These are phyloP conservation scores for Penicillium sp. DNA, from an alignment of 2,329 filamentous ascomycete species.

Conservation along the genomic window DNA sequence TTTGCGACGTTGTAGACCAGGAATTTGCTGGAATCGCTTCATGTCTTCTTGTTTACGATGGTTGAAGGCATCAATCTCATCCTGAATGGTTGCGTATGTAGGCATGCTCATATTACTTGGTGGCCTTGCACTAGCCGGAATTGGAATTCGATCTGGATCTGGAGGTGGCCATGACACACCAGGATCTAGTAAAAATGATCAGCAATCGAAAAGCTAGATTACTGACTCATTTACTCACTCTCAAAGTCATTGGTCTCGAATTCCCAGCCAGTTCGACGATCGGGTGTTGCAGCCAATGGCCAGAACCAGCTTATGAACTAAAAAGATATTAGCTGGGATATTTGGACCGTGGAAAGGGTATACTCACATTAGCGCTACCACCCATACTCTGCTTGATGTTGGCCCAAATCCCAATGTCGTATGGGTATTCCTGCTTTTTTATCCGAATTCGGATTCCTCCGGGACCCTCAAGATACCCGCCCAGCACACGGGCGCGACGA, in stretches of 20 bases:
- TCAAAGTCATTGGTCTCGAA: conserved; percentile 63
- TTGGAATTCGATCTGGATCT: conserved; percentile 50
- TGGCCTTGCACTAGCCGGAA: conserved; percentile 25
- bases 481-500: conserved; percentile 48
- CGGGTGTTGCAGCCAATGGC: conserved; percentile 55
- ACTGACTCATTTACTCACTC: conserved; percentile 34
- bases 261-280: conserved; percentile 45
- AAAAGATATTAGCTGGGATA: conserved; percentile 1
- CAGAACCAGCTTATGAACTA: conserved; percentile 58
- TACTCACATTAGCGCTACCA: conserved; percentile 46
- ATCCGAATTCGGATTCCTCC: conserved; percentile 56
- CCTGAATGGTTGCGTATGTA: conserved; percentile 33
- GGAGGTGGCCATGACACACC: conserved; percentile 48
- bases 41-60: conserved; percentile 54
- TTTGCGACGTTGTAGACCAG: conserved; percentile 38
- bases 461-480: conserved; percentile 58
- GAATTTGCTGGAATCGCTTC: conserved; percentile 40
- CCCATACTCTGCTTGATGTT: conserved; percentile 63
- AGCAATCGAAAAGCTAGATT: not conserved
- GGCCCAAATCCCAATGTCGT: conserved; percentile 61
- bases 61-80: conserved; percentile 54
- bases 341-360: not conserved
- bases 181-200: conserved; percentile 26
- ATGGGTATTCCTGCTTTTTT: conserved; percentile 62
- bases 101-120: conserved; percentile 26